phyloP scores from a whole-genome alignment of 2,329 filamentous ascomycete species.

The Diaporthe citrichinensis region DNA sequence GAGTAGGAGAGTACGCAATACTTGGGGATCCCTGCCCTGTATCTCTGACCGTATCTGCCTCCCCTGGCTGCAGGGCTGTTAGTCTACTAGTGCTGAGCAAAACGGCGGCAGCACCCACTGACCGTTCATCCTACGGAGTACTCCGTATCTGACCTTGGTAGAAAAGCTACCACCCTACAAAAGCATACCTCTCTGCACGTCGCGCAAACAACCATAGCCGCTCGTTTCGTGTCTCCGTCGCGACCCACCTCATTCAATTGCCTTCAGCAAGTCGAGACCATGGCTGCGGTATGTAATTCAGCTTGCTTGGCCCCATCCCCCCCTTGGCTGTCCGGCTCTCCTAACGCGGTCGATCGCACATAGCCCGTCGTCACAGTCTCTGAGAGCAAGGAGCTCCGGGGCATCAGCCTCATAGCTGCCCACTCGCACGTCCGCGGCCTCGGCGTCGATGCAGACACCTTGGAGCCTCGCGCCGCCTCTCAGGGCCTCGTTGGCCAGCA shows the following conservation, averaged over 20 bases:
- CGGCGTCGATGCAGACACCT: constrained; percentile 90
- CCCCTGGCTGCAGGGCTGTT: background rate
- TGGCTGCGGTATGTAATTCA: constrained; percentile 42
- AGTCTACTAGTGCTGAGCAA: constrained; percentile 10
- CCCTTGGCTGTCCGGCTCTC: constrained; percentile 4
- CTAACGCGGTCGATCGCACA: constrained; percentile 33
- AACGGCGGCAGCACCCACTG: constrained; percentile 8
- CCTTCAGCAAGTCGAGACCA: constrained; percentile 34
- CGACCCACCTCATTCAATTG: constrained; percentile 31
- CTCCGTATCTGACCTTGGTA: constrained; percentile 28
- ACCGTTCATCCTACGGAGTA: constrained; percentile 6
- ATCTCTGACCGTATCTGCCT: background rate
- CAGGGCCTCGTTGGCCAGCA: constrained; percentile 97
- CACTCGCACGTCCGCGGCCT: constrained; percentile 98
- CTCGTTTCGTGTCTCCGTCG: constrained; percentile 21
- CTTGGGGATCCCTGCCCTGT: constrained; percentile 2
- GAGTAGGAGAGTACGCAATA: background rate
- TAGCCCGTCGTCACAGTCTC: constrained; percentile 83
- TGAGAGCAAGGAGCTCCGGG: constrained; percentile 95
- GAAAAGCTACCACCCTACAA: constrained; percentile 23
- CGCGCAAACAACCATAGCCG: constrained; percentile 32
- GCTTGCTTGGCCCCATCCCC: background rate
- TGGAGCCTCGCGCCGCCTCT: constrained; percentile 87
- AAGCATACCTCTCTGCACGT: background rate
- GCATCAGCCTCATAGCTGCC: constrained; percentile 96